Percentiles rank a stretch among this genome's conserved stretches.
These are phyloP conservation scores for Mycena sanguinolenta DNA, from an alignment of 768 basidiomycete species.

Conservation along the genomic window DNA sequence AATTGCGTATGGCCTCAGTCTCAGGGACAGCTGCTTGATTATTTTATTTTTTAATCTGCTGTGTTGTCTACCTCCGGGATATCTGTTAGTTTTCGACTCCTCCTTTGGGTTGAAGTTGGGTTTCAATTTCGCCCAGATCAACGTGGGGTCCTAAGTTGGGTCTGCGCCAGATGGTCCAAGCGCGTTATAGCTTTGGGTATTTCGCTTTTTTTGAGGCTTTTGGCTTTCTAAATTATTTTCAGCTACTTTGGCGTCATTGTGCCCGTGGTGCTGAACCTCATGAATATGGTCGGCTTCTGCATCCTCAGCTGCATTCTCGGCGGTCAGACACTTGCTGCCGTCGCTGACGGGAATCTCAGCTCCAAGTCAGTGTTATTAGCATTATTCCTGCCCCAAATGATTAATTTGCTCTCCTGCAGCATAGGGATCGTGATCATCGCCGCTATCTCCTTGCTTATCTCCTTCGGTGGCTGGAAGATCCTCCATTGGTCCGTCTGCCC, in stretches of 20 bases:
- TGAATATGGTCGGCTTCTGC: constrained; percentile 76
- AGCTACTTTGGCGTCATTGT: constrained; percentile 77
- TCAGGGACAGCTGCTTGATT: constrained; percentile 73
- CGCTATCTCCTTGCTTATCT: constrained; percentile 74
- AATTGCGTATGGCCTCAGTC: constrained; percentile 66
- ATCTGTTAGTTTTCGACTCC: constrained; percentile 57
- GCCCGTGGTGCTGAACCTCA: constrained; percentile 72
- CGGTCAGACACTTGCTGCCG: constrained; percentile 65
- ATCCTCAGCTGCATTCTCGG: constrained; percentile 82
- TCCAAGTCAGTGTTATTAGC: constrained; percentile 53
- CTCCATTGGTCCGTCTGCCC: constrained; percentile 54
- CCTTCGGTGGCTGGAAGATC: constrained; percentile 68
- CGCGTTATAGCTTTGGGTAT: constrained; percentile 58
- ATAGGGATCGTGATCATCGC: constrained; percentile 88
- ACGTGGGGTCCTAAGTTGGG: constrained; percentile 90
- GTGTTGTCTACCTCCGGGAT: constrained; percentile 70
- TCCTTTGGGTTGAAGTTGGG: not conserved
- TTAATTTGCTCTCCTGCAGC: constrained; percentile 47
- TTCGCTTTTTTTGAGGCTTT: constrained; percentile 16
- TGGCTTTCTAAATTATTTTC: constrained; percentile 18
- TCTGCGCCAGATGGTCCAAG: constrained; percentile 88
- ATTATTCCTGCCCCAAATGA: not conserved
- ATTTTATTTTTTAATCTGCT: constrained; percentile 79
- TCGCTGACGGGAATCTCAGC: constrained; percentile 54
- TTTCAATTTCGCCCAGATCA: constrained; percentile 42